Percentiles rank a stretch among this genome's conserved stretches.
These are phyloP conservation scores for Phytophthora melonis DNA, from an alignment of 352 stramenopile genomes.

Conservation along the genomic window DNA sequence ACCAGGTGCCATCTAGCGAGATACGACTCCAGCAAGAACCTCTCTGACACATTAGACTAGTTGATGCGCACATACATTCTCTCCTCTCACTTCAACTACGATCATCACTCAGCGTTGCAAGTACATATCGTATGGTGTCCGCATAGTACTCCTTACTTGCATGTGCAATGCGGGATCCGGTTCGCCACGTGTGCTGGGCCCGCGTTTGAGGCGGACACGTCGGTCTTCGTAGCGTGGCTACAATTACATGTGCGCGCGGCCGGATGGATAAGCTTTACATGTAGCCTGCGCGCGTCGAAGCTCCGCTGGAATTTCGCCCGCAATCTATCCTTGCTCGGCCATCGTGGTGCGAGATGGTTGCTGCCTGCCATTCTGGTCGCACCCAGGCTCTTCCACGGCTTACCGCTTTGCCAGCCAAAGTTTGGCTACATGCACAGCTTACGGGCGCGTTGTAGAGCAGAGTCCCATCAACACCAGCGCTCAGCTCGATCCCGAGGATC, in stretches of 20 bases:
- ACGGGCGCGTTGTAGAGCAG: not conserved
- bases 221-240: not conserved
- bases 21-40: not conserved
- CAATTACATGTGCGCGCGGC: too few species aligned
- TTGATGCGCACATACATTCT: not conserved
- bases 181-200: not conserved
- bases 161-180: slow-evolving; percentile 4
- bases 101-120: not conserved
- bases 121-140: not conserved
- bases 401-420: too few species aligned
- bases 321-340: not conserved
- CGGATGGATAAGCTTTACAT: not conserved
- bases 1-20: not conserved
- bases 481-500: too few species aligned
- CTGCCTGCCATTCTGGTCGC: not conserved
- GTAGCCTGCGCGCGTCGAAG: not conserved
- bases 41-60: not conserved
- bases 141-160: not conserved
- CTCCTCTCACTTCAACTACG: not conserved
- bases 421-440: not conserved
- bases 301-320: not conserved
- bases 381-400: slow-evolving; percentile 16
- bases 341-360: not conserved
- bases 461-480: slow-evolving; percentile 10
- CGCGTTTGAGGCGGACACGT: not conserved